phyloP scores from a whole-genome alignment of 108 stramenopile genomes.

The Pseudonitzschia multistriata region DNA sequence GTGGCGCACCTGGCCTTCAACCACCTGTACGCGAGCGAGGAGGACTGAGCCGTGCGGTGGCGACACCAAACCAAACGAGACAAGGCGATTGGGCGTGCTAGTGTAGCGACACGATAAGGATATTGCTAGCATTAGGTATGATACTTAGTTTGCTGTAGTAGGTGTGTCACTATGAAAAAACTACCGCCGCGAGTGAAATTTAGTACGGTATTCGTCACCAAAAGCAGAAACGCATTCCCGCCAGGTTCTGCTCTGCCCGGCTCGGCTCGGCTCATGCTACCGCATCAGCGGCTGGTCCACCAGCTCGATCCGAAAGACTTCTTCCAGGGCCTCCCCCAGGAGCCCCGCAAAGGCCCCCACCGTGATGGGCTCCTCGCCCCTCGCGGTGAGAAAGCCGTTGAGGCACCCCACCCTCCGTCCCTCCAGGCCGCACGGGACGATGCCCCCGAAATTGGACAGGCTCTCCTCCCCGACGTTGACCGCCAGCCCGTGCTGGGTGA shows the following conservation, averaged over 20 bases:
- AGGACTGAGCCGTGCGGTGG: constrained; percentile 2
- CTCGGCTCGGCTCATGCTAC: no score
- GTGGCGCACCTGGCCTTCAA: constrained; percentile 69
- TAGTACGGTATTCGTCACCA: no score
- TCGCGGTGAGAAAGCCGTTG: constrained; percentile 49
- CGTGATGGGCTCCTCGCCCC: constrained; percentile 31
- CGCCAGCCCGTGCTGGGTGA: constrained; percentile 97
- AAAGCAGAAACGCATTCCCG: no score
- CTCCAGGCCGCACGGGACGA: constrained; percentile 84
- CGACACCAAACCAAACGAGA: no score
- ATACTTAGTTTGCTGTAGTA: no score
- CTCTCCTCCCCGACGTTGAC: constrained; percentile 81
- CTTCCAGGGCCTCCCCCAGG: constrained; percentile 59
- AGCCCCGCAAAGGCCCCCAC: constrained; percentile 50
- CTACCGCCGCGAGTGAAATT: no score
- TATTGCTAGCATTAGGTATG: no score
- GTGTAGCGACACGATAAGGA: no score
- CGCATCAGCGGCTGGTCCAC: constrained; percentile 1
- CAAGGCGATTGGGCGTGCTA: no score
- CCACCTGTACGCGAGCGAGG: constrained; percentile 21
- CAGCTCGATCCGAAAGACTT: constrained; percentile 40
- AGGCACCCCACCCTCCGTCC: constrained; percentile 74
- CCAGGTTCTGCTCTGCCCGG: no score
- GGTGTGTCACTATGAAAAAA: no score
- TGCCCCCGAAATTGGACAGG: constrained; percentile 67